Conservation (phyloP, 805 yeast genomes). For the Lachancea kluyveri region DNA sequence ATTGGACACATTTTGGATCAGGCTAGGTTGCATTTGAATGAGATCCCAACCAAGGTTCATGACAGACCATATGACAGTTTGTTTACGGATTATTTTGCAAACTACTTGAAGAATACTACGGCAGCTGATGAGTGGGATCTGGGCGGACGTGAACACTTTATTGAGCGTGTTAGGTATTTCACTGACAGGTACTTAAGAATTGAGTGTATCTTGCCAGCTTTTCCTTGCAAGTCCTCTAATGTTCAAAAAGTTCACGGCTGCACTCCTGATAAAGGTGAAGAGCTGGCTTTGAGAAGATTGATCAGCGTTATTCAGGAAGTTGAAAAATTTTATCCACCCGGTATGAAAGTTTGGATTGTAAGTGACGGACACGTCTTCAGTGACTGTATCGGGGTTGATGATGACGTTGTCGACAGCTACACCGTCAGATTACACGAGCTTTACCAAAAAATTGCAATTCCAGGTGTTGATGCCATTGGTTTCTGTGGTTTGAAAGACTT, state of each 20-base stretch:
- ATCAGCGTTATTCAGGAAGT: conserved; percentile 29
- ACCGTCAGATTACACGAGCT: conserved; percentile 39
- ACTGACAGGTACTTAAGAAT: conserved; percentile 42
- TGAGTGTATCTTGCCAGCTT: conserved; percentile 57
- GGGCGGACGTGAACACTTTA: conserved; percentile 40
- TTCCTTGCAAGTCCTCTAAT: conserved; percentile 61
- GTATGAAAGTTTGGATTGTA: conserved; percentile 49
- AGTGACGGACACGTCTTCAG: conserved; percentile 63
- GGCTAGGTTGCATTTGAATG: conserved; percentile 26
- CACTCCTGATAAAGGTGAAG: conserved; percentile 51
- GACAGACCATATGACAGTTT: conserved; percentile 21
- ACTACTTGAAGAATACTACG: conserved; percentile 41
- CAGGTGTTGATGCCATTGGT: conserved; percentile 30
- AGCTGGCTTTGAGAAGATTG: conserved; percentile 35
- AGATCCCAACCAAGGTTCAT: conserved; percentile 8
- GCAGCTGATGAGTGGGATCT: conserved; percentile 43
- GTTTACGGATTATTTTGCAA: conserved; percentile 41
- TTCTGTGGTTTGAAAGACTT: conserved; percentile 38
- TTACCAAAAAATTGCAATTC: conserved; percentile 33
- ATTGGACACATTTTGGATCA: conserved; percentile 32
- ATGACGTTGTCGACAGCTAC: conserved; percentile 44
- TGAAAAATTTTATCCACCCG: conserved; percentile 44
- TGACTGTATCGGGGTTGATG: conserved; percentile 59
- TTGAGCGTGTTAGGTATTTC: conserved; percentile 39
- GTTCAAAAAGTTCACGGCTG: conserved; percentile 42